These are phyloP conservation scores for Styphnolobium japonicum DNA, from an alignment of 306 rosid genomes.

Conservation along the genomic window DNA sequence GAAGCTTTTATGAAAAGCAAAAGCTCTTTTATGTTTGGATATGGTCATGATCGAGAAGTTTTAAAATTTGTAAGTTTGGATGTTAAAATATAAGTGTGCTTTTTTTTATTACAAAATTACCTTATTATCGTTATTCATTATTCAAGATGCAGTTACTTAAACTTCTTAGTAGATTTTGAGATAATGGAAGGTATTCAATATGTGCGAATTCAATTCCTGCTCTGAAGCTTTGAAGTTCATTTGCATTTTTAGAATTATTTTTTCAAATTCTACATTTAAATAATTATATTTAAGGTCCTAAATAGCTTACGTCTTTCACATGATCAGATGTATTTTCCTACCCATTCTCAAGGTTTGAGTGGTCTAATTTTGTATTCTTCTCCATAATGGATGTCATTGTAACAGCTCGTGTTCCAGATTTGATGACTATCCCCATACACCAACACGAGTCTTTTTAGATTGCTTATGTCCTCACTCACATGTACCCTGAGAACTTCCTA, in stretches of 20 bases:
- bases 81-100: no score
- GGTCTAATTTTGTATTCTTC: background rate
- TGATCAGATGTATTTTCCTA: background rate
- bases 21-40: no score
- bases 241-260: background rate
- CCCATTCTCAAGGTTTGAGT: background rate
- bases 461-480: no score
- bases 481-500: no score
- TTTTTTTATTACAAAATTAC: no score
- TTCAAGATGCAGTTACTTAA: background rate
- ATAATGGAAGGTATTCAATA: background rate
- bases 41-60: no score
- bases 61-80: no score
- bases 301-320: background rate
- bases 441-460: no score
- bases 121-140: background rate
- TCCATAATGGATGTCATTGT: background rate
- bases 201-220: background rate
- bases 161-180: background rate
- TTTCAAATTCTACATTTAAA: background rate
- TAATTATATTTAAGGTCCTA: background rate
- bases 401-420: no score
- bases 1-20: no score
- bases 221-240: background rate
- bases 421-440: no score